Conservation (phyloP, 1,284 basidiomycete genomes). For the Marasmius oreades region DNA sequence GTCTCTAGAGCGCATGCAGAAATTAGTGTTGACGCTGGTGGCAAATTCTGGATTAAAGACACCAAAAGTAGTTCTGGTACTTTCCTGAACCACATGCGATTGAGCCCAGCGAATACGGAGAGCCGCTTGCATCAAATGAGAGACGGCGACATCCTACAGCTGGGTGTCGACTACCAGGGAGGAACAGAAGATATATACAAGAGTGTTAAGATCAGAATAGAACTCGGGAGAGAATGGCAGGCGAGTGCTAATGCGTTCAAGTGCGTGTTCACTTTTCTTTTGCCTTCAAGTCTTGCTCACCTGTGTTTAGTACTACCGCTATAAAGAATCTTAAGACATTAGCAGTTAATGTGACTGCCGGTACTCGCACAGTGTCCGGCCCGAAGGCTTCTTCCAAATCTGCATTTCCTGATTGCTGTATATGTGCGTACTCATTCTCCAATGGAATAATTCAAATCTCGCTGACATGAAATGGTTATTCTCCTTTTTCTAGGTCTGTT, state of each 20-base stretch:
- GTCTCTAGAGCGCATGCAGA: conserved; percentile 94
- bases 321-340: conserved; percentile 79
- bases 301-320: conserved; percentile 63
- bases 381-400: conserved; percentile 21
- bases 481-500: conserved; percentile 64
- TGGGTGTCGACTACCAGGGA: conserved; percentile 98
- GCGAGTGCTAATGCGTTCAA: conserved; percentile 90
- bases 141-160: conserved; percentile 94
- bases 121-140: conserved; percentile 78
- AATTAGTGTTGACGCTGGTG: conserved; percentile 73
- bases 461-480: neutral
- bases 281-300: conserved; percentile 2
- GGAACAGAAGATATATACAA: conserved; percentile 98
- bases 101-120: conserved; percentile 83
- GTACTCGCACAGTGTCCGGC: conserved; percentile 8
- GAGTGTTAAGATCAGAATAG: conserved; percentile 95
- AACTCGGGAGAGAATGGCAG: conserved; percentile 91
- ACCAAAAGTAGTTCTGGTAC: conserved; percentile 91
- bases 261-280: conserved; percentile 46
- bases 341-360: conserved; percentile 36
- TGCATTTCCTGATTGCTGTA: conserved; percentile 87
- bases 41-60: conserved; percentile 86
- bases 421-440: conserved; percentile 56
- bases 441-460: neutral
- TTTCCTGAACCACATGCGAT: conserved; percentile 92